phyloP scores from a whole-genome alignment of 495 filamentous ascomycete genomes.

The Aspergillus nidulans region DNA sequence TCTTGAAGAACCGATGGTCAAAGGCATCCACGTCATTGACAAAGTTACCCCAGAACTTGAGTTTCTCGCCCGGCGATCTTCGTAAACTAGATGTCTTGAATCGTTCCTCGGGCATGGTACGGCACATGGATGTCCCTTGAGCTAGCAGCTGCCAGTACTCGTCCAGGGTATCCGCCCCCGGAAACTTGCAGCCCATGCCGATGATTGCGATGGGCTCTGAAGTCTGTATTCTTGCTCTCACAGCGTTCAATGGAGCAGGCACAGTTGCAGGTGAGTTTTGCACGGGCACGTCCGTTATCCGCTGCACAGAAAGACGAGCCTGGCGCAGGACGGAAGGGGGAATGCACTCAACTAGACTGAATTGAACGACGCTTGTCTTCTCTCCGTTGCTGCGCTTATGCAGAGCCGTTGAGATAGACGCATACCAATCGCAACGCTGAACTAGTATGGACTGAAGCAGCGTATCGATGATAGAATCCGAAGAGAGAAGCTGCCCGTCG shows the following conservation, averaged over 20 bases:
- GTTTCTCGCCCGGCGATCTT: background rate
- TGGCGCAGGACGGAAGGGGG: background rate
- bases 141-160: slow-evolving; percentile 41
- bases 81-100: background rate
- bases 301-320: no score
- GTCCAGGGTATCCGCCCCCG: slow-evolving; percentile 44
- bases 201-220: slow-evolving; percentile 49
- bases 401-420: background rate
- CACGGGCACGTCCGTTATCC: no score
- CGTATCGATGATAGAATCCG: background rate
- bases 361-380: background rate
- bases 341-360: background rate
- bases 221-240: no score
- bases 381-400: background rate
- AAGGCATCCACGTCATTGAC: slow-evolving; percentile 37
- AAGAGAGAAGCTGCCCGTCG: background rate
- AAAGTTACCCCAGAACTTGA: slow-evolving; percentile 31
- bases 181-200: slow-evolving; percentile 45
- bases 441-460: background rate
- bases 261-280: no score
- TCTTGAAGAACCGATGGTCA: slow-evolving; percentile 51
- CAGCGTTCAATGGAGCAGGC: no score
- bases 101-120: background rate
- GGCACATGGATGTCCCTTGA: background rate
- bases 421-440: background rate